Base-by-base conservation (phyloP, 2,329 filamentous ascomycete species). In the Metarhizium brunneum region DNA sequence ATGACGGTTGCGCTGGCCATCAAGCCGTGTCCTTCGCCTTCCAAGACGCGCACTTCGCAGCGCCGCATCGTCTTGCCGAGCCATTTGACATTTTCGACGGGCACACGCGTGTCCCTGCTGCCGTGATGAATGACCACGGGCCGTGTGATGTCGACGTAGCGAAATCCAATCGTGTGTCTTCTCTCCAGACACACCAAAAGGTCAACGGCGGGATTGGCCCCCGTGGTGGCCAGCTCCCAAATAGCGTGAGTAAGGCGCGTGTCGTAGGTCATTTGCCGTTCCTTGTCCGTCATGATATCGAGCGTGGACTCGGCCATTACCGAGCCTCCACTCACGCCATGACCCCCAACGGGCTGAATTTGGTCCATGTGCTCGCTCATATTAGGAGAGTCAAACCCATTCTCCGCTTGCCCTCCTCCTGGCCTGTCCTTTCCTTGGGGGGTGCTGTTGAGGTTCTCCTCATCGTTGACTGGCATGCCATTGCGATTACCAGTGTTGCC, bases 1-100 rank as follows among this genome's bases (percentile, higher is more conserved):
- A 99, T 99, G 48, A 97, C 92, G 14, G 78, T 77, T 0, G 94
- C 92, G 62, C 87, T 95, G 1, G 94, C 94, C 94, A 99, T 99
- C 29, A 99, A 75, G 0, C 94, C 92, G 67, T 99, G 94, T 3
- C 92, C 90, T 69, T 99, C 92, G 6, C 89, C 90, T 62, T 95
- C 88, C 3, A 99, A 77, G 5, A 97, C 84, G 5, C 92, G 79
- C 14, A 99, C 90, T 69, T 97, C 94, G 69, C 92, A 97, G 50
- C 89, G 80, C 35, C 88, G 84, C 92, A 99, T 97, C 47, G 88
- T 88, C 71, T 92, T 92, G 57, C 91, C 92, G 7, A 99, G 79
- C 94, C 94, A 99, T 61, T 87, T 82, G 25, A 96, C 90, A 65
- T 99, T 99, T 56, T 96, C 94, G 14, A 96, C 87, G 0, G 94